phyloP scores from a whole-genome alignment of 2,329 filamentous ascomycete species.

The Xenoacremonium recifei region DNA sequence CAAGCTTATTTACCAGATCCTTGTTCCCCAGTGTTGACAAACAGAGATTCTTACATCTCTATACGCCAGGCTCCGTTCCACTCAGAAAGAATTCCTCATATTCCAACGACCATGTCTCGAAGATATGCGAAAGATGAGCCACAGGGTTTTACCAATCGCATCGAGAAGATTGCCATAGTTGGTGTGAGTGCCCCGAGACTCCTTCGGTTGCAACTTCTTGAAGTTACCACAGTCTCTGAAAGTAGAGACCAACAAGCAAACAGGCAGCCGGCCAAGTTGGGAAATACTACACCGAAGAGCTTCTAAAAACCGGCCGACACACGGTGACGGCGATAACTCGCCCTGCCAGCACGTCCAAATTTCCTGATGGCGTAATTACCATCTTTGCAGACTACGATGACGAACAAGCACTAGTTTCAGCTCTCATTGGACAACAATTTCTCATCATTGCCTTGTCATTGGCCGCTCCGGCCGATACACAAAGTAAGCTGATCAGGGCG shows the following conservation, averaged over 20 bases:
- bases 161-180: constrained; percentile 40
- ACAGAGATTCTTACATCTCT: too few species aligned
- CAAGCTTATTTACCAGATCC: too few species aligned
- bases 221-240: constrained; percentile 1
- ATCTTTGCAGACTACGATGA: constrained; percentile 44
- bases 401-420: constrained; percentile 8
- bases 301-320: constrained; percentile 51
- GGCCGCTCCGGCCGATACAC: constrained; percentile 38
- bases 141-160: too few species aligned
- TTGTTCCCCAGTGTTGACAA: too few species aligned
- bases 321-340: constrained; percentile 53
- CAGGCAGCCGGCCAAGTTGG: constrained; percentile 14
- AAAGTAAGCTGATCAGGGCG: constrained; percentile 45
- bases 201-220: background rate
- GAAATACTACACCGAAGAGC: constrained; percentile 34
- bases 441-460: constrained; percentile 50
- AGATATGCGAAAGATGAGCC: too few species aligned
- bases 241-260: too few species aligned
- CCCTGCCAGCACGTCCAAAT: constrained; percentile 34
- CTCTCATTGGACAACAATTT: constrained; percentile 45
- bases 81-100: too few species aligned
- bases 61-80: too few species aligned
- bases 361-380: constrained; percentile 43
- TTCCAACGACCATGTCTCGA: too few species aligned
- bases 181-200: constrained; percentile 34